Evolutionary conservation across 192 early-diverging fungal genomes (phyloP), one percentile per base, ranked within the genome.

Genomic region (Ambispora gerdemannii): DNA sequence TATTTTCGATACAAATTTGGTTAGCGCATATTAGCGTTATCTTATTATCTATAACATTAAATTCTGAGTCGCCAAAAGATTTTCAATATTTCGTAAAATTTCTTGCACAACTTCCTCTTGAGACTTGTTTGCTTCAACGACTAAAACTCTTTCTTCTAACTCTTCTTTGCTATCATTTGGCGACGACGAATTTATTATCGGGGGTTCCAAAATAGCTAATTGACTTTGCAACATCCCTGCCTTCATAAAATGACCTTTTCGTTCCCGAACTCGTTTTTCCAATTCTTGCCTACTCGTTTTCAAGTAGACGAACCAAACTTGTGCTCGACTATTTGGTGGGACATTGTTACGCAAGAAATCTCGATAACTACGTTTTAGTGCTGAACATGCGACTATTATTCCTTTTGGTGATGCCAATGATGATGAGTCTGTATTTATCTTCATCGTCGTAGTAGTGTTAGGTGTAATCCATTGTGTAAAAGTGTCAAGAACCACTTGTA

Each of bases 231-330:
- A 8, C 51, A 68, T 55, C 2, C 36, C 28, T 25, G 6, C 8
- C 35, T 68, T 68, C 66, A 68, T 68, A 56, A 68, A 68, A 68
- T 68, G 66, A 22, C 28, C 28, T 61, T 61, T n/a, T 13, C 66
- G 33, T 24, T 34, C 15, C n/a, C n/a, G 1, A 15, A 68, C 22
- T 35, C 66, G 51, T 68, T 52, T 11, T n/a, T 68, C 22, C 36
- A 68, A 55, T 25, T 53, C 24, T 24, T 68, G 10, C n/a, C 25
- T 68, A 56, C 52, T 68, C 17, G 19, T 31, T 28, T 68, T 68
- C 20, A 68, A 68, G 36, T 68, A 68, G 7, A 68, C 32, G 36
- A 68, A 68, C 66, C 66, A 68, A 33, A 68, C 33, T 65, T 65
- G 25, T 15, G 50, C 10, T 50, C n/a, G 7, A 50, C 30, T 11